These are phyloP conservation scores for Termitomyces sp. DNA, from an alignment of 768 basidiomycete genomes.

Conservation along the genomic window DNA sequence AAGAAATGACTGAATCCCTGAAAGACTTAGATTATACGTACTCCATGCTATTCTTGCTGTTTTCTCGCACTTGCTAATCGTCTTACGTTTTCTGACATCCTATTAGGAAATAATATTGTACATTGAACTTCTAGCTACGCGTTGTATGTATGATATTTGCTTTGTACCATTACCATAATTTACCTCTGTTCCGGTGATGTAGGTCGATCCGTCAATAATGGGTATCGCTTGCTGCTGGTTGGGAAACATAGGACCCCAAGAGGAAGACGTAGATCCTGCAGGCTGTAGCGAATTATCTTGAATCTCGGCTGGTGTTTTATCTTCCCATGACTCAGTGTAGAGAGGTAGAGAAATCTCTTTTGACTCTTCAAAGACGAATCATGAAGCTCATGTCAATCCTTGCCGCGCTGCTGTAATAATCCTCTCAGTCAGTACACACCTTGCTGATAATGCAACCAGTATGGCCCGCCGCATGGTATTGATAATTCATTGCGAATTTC, in stretches of 20 bases:
- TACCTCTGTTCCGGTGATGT: neutral
- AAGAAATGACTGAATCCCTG: slow-evolving; percentile 8
- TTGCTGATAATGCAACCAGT: neutral
- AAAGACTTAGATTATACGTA: neutral
- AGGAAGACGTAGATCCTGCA: too few species aligned
- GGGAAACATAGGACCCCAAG: too few species aligned
- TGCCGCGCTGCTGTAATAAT: neutral
- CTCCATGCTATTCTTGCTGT: slow-evolving; percentile 7
- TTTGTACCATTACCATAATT: neutral
- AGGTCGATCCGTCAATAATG: too few species aligned
- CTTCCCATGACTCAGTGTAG: too few species aligned
- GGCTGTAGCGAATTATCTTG: too few species aligned
- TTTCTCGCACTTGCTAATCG: neutral
- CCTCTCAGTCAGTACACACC: neutral
- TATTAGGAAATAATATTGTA: neutral
- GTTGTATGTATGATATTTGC: neutral
- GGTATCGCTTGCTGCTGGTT: too few species aligned
- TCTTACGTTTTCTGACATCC: neutral
- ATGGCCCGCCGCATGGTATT: too few species aligned
- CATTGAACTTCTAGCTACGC: neutral
- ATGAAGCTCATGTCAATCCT: neutral
- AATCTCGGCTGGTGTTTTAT: too few species aligned
- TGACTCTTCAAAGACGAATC: too few species aligned
- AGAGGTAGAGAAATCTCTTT: too few species aligned
- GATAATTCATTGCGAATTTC: neutral